Percentiles rank a stretch among this genome's conserved stretches.
These are phyloP conservation scores for Peterozyma xylosa DNA, from an alignment of 805 yeast species.

Conservation along the genomic window DNA sequence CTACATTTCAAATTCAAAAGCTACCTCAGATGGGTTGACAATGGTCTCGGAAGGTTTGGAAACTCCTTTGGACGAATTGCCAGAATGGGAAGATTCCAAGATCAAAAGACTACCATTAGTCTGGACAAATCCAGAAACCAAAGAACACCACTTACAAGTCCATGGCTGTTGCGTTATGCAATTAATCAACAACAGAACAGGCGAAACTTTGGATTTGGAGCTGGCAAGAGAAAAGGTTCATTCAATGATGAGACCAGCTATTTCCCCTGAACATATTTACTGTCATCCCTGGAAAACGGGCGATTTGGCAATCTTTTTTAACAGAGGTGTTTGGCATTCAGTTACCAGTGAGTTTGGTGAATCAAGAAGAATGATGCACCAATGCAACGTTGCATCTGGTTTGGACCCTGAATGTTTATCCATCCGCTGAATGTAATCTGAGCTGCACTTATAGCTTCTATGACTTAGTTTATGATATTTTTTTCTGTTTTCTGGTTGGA, in stretches of 20 bases:
- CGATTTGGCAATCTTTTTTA: constrained; percentile 79
- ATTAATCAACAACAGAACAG: constrained; percentile 45
- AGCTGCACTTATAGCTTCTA: too few species aligned
- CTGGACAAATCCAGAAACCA: constrained; percentile 88
- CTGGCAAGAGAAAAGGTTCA: constrained; percentile 72
- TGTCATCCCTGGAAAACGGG: constrained; percentile 82
- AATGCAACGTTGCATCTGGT: constrained; percentile 86
- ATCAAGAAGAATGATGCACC: constrained; percentile 85
- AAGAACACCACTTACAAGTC: constrained; percentile 74
- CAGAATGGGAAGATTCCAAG: constrained; percentile 77
- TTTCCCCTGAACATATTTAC: constrained; percentile 63
- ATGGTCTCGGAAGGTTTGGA: constrained; percentile 81
- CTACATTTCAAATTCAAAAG: constrained; percentile 70
- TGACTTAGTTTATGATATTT: too few species aligned
- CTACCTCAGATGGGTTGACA: constrained; percentile 81
- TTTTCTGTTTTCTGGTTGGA: too few species aligned
- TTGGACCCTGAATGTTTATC: constrained; percentile 41
- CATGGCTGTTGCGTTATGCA: constrained; percentile 83
- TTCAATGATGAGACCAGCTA: constrained; percentile 78
- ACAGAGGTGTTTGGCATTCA: constrained; percentile 87
- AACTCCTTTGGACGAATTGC: constrained; percentile 55
- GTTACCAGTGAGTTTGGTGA: constrained; percentile 86
- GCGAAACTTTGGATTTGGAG: constrained; percentile 54
- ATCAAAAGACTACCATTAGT: constrained; percentile 77
- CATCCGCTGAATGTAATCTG: too few species aligned